These are phyloP conservation scores for Mycena rebaudengoi DNA, from an alignment of 768 basidiomycete species.

Conservation along the genomic window DNA sequence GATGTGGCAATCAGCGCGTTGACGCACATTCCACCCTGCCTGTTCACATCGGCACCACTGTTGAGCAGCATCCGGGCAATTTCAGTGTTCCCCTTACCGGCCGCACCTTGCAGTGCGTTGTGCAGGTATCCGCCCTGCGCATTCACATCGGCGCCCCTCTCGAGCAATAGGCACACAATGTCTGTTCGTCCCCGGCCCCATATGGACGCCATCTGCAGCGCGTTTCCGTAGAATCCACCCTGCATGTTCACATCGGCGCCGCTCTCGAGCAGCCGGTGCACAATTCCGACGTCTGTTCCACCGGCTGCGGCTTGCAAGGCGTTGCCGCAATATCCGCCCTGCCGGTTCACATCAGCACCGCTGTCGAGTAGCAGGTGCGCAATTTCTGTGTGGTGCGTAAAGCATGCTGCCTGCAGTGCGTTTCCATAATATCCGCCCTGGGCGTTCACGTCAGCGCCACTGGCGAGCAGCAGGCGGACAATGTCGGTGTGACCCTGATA, in stretches of 20 bases:
- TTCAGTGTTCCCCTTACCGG: too few relatives aligned
- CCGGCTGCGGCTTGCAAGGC: neutral
- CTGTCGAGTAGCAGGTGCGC: neutral
- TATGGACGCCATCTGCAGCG: neutral
- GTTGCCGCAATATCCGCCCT: neutral
- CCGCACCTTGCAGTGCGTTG: too few relatives aligned
- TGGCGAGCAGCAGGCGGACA: neutral
- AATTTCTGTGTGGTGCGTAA: neutral
- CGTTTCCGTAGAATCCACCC: neutral
- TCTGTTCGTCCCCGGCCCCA: neutral
- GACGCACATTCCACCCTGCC: too few relatives aligned
- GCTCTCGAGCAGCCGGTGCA: neutral
- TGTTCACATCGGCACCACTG: conserved; percentile 4
- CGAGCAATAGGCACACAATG: neutral
- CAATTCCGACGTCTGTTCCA: neutral
- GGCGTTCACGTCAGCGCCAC: neutral
- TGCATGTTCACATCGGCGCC: neutral
- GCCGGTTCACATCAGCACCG: neutral
- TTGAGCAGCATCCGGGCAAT: too few relatives aligned
- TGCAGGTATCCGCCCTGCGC: too few relatives aligned
- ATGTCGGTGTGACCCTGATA: neutral
- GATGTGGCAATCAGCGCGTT: too few relatives aligned
- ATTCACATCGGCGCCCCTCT: conserved; percentile 7
- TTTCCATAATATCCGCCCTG: neutral
- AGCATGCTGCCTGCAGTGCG: neutral